A percentile compares a stretch with the other conserved stretches of the same genome.
phyloP scores from a whole-genome alignment of 371 early-diverging fungal species.

The Parasitella parasitica region DNA sequence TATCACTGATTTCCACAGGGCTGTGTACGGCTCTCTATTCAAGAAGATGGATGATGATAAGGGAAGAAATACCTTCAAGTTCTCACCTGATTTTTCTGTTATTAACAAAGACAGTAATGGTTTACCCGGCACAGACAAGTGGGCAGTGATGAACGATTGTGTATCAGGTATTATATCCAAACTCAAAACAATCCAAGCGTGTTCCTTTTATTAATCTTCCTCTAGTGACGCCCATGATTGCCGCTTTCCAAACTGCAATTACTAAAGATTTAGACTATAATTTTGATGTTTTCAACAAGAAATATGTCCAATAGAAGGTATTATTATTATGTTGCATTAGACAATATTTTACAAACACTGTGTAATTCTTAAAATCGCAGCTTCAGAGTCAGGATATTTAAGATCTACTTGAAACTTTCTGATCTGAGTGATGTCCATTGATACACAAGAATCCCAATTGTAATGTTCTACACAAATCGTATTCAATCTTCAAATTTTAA shows the following conservation, averaged over 20 bases:
- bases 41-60: slow-evolving; percentile 17
- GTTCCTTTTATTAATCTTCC: background rate
- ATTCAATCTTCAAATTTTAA: too few species aligned
- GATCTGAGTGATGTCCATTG: too few species aligned
- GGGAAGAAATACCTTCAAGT: slow-evolving; percentile 18
- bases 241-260: slow-evolving; percentile 23
- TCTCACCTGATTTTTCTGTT: slow-evolving; percentile 34
- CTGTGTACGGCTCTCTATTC: slow-evolving; percentile 35
- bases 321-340: background rate
- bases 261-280: slow-evolving; percentile 20
- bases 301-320: too few species aligned
- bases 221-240: slow-evolving; percentile 40
- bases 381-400: too few species aligned
- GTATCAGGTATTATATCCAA: slow-evolving; percentile 41
- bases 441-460: too few species aligned
- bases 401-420: too few species aligned
- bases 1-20: slow-evolving; percentile 33
- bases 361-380: too few species aligned
- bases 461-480: too few species aligned
- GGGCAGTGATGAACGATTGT: slow-evolving; percentile 36
- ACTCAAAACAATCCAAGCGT: too few species aligned
- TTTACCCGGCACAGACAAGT: slow-evolving; percentile 37
- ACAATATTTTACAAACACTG: too few species aligned
- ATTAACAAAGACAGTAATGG: slow-evolving; percentile 21
- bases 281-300: slow-evolving; percentile 5